These are phyloP conservation scores for Kondoa malvinella DNA, from an alignment of 768 basidiomycete species.

Conservation along the genomic window DNA sequence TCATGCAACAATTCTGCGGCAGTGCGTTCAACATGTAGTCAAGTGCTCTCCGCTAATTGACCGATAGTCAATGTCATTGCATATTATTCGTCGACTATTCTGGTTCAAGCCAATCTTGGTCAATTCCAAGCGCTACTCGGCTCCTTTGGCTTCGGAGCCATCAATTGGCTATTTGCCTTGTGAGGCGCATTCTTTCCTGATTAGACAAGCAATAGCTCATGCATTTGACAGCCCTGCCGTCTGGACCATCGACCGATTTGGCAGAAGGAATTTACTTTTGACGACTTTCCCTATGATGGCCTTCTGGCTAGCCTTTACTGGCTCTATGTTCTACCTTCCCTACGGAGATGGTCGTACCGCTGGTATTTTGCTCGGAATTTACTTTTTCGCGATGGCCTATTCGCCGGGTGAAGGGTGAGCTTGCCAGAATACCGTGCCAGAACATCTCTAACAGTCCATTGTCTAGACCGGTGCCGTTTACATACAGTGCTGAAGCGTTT, in stretches of 20 bases:
- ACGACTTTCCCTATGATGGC: constrained; percentile 71
- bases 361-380: constrained; percentile 14
- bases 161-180: constrained; percentile 38
- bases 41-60: not conserved
- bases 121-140: constrained; percentile 9
- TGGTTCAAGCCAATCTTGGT: constrained; percentile 14
- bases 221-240: constrained; percentile 28
- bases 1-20: constrained; percentile 20
- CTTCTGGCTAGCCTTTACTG: constrained; percentile 52
- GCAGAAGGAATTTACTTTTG: constrained; percentile 56
- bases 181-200: no score
- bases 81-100: constrained; percentile 21
- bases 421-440: not conserved
- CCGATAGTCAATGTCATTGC: not conserved
- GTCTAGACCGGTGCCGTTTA: constrained; percentile 10
- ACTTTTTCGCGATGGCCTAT: constrained; percentile 16
- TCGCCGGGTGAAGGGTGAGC: not conserved
- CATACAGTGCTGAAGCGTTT: constrained; percentile 26
- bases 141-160: constrained; percentile 14
- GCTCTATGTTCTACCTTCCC: constrained; percentile 34
- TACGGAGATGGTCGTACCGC: constrained; percentile 23
- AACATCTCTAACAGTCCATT: not conserved
- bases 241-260: constrained; percentile 40
- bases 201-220: constrained; percentile 5
- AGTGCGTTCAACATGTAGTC: constrained; percentile 3